phyloP scores from a whole-genome alignment of 192 early-diverging fungal species.

The Entomortierella parvispora region DNA sequence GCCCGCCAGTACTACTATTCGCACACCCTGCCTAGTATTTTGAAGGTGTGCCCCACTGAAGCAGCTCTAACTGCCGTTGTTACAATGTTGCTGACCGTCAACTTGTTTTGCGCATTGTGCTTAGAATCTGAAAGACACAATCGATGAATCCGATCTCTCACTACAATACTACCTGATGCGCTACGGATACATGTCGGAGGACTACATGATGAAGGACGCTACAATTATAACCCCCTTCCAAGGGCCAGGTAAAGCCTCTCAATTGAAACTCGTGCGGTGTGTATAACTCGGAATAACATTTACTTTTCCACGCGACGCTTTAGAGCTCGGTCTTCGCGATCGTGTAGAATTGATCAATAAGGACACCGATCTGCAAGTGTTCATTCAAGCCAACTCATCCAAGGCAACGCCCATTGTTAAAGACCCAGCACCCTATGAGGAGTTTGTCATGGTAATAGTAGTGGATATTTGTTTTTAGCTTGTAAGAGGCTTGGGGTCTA shows the following conservation, averaged over 20 bases:
- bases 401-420: constrained; percentile 27
- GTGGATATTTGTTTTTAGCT: too few species aligned
- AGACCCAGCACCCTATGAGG: constrained; percentile 30
- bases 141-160: constrained; percentile 86
- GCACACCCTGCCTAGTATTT: constrained; percentile 82
- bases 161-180: constrained; percentile 82
- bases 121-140: constrained; percentile 79
- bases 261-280: too few species aligned
- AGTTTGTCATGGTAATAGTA: constrained; percentile 32
- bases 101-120: too few species aligned
- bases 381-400: constrained; percentile 31
- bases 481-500: too few species aligned
- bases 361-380: constrained; percentile 31
- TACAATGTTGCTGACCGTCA: too few species aligned
- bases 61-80: too few species aligned
- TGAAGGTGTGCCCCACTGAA: constrained; percentile 79
- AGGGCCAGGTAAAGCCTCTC: constrained; percentile 10
- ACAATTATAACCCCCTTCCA: constrained; percentile 47
- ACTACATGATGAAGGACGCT: constrained; percentile 67
- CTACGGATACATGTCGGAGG: constrained; percentile 85
- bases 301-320: too few species aligned
- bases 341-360: constrained; percentile 39
- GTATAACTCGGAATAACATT: too few species aligned
- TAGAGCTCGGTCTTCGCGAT: constrained; percentile 41
- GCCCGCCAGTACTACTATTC: constrained; percentile 82